Percentiles rank a stretch among this genome's conserved stretches.
phyloP scores from a whole-genome alignment of 371 early-diverging fungal species.

The Apophysomyces variabilis region DNA sequence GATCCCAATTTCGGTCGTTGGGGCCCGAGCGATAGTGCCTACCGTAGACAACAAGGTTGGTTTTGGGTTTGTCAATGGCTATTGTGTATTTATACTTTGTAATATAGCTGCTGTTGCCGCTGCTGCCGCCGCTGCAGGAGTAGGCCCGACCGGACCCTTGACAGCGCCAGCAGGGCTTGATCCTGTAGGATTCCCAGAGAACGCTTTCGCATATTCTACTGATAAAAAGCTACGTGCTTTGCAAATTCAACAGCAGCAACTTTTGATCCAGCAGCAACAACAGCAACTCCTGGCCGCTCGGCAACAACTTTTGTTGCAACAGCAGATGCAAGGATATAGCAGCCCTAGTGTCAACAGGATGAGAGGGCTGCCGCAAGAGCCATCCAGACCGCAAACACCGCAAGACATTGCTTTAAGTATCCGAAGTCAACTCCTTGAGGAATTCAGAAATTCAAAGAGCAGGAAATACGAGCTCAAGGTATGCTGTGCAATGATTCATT shows the following conservation, averaged over 20 bases:
- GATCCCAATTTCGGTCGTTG: slow-evolving; percentile 14
- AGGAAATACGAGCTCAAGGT: slow-evolving; percentile 90
- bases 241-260: slow-evolving; percentile 59
- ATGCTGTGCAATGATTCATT: slow-evolving; percentile 7
- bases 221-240: slow-evolving; percentile 60
- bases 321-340: slow-evolving; percentile 49
- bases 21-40: slow-evolving; percentile 13
- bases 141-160: slow-evolving; percentile 35
- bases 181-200: slow-evolving; percentile 30
- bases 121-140: slow-evolving; percentile 30
- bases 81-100: slow-evolving; percentile 19
- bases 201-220: slow-evolving; percentile 21
- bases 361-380: slow-evolving; percentile 9
- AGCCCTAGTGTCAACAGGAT: not conserved
- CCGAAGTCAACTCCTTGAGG: slow-evolving; percentile 88
- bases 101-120: slow-evolving; percentile 1
- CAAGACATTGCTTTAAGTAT: slow-evolving; percentile 55
- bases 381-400: slow-evolving; percentile 16
- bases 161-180: slow-evolving; percentile 40
- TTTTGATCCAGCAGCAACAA: slow-evolving; percentile 52
- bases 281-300: slow-evolving; percentile 56
- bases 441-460: slow-evolving; percentile 93
- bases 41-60: slow-evolving; percentile 16
- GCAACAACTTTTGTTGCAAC: slow-evolving; percentile 58
- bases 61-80: slow-evolving; percentile 14